phyloP scores from a whole-genome alignment of 805 yeast genomes.

The Candida germanica region DNA sequence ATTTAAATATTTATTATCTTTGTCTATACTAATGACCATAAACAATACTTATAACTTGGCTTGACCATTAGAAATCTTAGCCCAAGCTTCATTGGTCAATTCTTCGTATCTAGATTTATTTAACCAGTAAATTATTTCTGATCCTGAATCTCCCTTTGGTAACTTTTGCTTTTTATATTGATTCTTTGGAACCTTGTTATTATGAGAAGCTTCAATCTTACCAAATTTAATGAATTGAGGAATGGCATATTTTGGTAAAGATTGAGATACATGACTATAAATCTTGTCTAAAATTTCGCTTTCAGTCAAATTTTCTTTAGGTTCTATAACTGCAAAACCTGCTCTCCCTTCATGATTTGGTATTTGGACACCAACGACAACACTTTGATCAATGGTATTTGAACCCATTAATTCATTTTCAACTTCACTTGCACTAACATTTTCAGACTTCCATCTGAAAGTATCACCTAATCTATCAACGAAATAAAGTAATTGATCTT shows the following conservation, averaged over 20 bases:
- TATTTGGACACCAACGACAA: slow-evolving; percentile 83
- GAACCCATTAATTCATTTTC: slow-evolving; percentile 66
- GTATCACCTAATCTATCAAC: slow-evolving; percentile 95
- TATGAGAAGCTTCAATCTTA: slow-evolving; percentile 65
- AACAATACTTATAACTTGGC: slow-evolving; percentile 28
- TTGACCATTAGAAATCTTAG: slow-evolving; percentile 31
- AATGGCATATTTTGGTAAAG: slow-evolving; percentile 79
- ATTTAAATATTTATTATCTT: background rate
- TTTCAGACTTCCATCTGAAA: slow-evolving; percentile 94
- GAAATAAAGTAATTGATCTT: slow-evolving; percentile 69
- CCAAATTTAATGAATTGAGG: slow-evolving; percentile 75
- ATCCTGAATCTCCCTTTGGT: slow-evolving; percentile 62
- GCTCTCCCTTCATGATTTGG: slow-evolving; percentile 93
- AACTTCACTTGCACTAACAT: slow-evolving; percentile 90
- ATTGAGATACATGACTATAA: slow-evolving; percentile 25
- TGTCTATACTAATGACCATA: background rate
- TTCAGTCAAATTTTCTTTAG: slow-evolving; percentile 32
- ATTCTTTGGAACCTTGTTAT: slow-evolving; percentile 77
- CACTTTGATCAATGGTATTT: slow-evolving; percentile 55
- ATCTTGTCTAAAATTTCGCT: slow-evolving; percentile 28
- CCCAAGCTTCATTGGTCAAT: slow-evolving; percentile 60
- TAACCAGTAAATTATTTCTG: slow-evolving; percentile 70
- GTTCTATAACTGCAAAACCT: slow-evolving; percentile 78
- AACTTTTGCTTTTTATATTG: slow-evolving; percentile 62
- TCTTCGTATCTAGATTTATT: slow-evolving; percentile 52